Evolutionary conservation across 768 basidiomycete species (phyloP), one percentile per base, ranked within the genome.

Genomic region (Termitomyces eurrhizus): DNA sequence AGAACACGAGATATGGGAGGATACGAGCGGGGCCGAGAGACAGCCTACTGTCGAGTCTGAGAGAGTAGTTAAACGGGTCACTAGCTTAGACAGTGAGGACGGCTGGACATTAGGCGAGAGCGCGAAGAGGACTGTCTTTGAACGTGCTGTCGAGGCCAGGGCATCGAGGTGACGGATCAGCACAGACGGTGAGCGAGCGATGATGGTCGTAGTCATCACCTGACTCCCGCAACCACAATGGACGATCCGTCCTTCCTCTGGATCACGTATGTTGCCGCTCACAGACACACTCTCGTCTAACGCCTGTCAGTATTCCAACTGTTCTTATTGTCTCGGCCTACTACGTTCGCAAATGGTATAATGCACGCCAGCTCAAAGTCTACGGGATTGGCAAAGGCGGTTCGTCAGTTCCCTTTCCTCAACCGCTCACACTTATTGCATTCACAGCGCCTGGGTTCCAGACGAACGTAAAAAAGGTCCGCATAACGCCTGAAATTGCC

Each of bases 331-430:
- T 83, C 32, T 78, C 80, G 2, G 80, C 73, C 1, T 83, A 79
- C 65, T 78, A 75, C 58, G 67, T 71, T 13, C 78, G 80, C 26
- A 80, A 77, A 68, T 83, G 80, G 80, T 83, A 82, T 60, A 72
- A 80, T 6, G 77, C 77, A 16, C 73, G 81, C 48, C 69, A 69
- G 52, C 73, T 84, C 35, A 70, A 72, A 55, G 65, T 81, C 7
- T 72, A 84, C 62, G 83, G 83, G 7, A 83, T 83, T 44, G 83
- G 83, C n/a, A 82, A 80, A 69, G 83, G 83, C 55, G 82, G 83
- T 83, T 57, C 41, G 78, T 63, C 39, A 37, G 32, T 21, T 6
- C 41, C 12, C 21, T 7, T 42, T 35, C 29, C 26, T 52, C 46
- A 7, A 48, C 29, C 32, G 35, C 48, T 29, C 29, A 32, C n/a